Conservation (phyloP, 73 alveolate genomes). For the Paraurostyla sp. region DNA sequence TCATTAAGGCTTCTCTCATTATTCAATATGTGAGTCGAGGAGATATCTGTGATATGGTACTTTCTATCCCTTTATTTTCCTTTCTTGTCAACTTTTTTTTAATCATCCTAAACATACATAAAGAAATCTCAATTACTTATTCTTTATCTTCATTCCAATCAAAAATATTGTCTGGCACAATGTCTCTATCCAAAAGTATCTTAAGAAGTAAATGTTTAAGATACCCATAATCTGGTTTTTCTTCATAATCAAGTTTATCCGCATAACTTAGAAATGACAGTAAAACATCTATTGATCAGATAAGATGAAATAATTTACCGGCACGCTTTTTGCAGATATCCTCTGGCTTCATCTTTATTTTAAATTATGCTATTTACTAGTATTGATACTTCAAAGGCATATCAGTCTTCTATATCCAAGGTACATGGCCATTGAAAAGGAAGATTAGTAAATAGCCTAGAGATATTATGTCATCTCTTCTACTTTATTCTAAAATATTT, state of each 20-base stretch:
- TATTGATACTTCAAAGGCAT: not conserved
- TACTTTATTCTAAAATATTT: slow-evolving; percentile 3
- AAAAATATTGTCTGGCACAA: not conserved
- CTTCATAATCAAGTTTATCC: not conserved
- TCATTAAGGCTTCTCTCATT: not conserved
- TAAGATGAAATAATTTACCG: not conserved
- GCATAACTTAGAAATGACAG: not conserved
- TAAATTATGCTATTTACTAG: not conserved
- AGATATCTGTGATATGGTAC: not conserved
- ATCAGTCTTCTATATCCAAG: slow-evolving; percentile 16
- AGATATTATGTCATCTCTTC: slow-evolving; percentile 49
- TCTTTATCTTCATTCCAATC: slow-evolving; percentile 3
- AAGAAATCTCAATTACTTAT: not conserved
- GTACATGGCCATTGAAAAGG: not conserved
- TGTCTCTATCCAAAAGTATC: not conserved
- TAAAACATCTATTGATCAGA: not conserved
- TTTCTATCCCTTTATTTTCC: not conserved
- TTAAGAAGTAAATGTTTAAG: not conserved
- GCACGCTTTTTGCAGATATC: slow-evolving; percentile 14
- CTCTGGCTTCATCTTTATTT: slow-evolving; percentile 7
- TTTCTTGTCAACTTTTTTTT: not conserved
- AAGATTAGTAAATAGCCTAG: slow-evolving; percentile 5
- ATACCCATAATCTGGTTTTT: slow-evolving; percentile 24
- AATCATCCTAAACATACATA: not conserved
- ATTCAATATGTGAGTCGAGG: not conserved